Base-by-base conservation (phyloP, 805 yeast genomes). In the Nakazawaea wyomingensis region DNA sequence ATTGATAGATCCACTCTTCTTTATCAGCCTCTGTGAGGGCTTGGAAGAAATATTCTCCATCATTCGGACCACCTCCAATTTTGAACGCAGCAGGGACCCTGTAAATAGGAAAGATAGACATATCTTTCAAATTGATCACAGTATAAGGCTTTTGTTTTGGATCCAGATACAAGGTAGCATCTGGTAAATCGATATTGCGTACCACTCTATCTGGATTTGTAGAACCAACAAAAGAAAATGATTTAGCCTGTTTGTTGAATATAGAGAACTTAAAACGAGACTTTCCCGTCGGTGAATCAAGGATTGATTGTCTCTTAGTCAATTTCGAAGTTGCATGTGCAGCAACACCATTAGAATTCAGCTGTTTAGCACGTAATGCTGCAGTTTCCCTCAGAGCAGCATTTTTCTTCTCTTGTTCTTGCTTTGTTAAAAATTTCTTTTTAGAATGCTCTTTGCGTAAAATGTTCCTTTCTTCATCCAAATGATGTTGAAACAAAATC, bases 1-100 rank as follows among this genome's bases (percentile, higher is more conserved):
- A 53, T 46, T 64, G 66, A 34, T 66, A 62, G 34, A 86, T 66
- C 98, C 97, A 90, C 34, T 80, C 87, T 41, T 75, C 77, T 44
- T 83, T 75, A 24, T 85, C 95, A 1, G 55, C 48, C 5, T 78
- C 81, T 48, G 61, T 66, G 0, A 73, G 56, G 0, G 91, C 82
- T 59, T 91, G 96, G 53, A 90, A 71, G 31, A 78, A 67, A 54
- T 64, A 73, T 44, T 82, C 85, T 3, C 37, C 39, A 26, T 45
- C 50, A 22, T 47, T 41, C 2, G 42, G 35, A 9, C 49, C 44
- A 46, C 69, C 3, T 24, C 27, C 78, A 30, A 77, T 61, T 48
- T 74, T 74, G 60, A 77, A 76, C 34, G 73, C 65, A 34, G 62
- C 61, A 0, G 76, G 76, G 30, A 69, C 53, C 14, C 72, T 60